Percentiles rank a stretch among this genome's conserved stretches.
Evolutionary conservation across 2,329 filamentous ascomycete species (phyloP).

Genomic region (Fusarium transvaalense): DNA sequence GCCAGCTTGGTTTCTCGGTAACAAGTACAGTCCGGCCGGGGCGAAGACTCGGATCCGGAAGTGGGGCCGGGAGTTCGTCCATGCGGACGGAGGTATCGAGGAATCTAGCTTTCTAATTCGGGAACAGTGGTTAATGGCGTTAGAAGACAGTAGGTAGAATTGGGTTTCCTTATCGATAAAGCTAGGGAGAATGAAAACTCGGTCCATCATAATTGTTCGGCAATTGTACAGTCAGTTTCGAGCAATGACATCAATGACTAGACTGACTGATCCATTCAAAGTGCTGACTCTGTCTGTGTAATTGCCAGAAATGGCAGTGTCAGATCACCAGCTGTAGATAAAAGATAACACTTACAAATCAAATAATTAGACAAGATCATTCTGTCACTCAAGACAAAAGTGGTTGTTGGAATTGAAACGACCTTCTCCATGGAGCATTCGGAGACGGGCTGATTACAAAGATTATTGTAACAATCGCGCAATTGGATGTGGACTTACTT

Average conservation of each 20-base stretch:
- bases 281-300: not conserved
- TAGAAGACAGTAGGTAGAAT: not conserved
- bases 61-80: not conserved
- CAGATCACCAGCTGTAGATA: not conserved
- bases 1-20: too few species aligned
- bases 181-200: not conserved
- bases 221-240: not conserved
- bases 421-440: slow-evolving; percentile 4
- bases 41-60: slow-evolving; percentile 7
- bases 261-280: not conserved
- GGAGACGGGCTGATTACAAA: slow-evolving; percentile 33
- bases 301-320: not conserved
- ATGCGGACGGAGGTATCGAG: not conserved
- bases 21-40: not conserved
- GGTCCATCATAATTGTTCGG: not conserved
- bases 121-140: not conserved
- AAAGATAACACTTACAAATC: not conserved
- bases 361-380: not conserved
- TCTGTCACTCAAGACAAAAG: not conserved
- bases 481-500: slow-evolving; percentile 1
- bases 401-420: not conserved
- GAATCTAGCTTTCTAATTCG: not conserved
- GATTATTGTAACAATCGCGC: slow-evolving; percentile 22
- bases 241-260: slow-evolving; percentile 22
- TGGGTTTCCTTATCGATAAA: slow-evolving; percentile 2